Evolutionary conservation across 139 green algal species (phyloP), one percentile per base, ranked within the genome.

Genomic region (Picochlorum sp.): DNA sequence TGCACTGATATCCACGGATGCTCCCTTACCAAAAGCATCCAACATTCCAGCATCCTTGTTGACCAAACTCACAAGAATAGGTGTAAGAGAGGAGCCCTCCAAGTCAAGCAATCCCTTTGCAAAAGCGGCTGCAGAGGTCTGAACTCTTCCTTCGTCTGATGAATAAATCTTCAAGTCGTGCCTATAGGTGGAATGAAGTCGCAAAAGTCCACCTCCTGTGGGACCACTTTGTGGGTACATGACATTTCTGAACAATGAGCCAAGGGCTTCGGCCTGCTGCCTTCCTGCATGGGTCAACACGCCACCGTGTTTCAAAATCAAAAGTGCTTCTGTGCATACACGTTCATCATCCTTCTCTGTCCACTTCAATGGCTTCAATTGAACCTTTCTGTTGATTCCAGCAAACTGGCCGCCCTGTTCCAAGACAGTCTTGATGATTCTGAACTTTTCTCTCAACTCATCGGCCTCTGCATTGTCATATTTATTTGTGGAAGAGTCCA

Each of bases 141-240:
- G 92, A 65, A 98, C 60, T 15, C 60, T 66, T 6, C 87, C 87
- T 73, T 94, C 85, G 63, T 97, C 93, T 3, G 82, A 93, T 28
- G 83, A 92, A 82, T 99, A 98, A 70, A 99, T 97, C 69, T 99
- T 99, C 49, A 99, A 80, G 81, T 99, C 94, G 49, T 99, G 92
- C 49, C 91, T 86, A 81, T 97, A 98, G 13, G 94, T 99, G 55
- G 81, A 93, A 84, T 99, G 92, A 62, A 99, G 85, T 44, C 94
- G 84, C 64, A 99, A 81, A 60, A 98, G 82, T 34, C 94, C 94
- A n/a, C 74, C 77, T 21, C 86, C 87, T 16, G 81, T 65, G 0
- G 73, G 77, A 10, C 78, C 75, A 57, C 72, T 71, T 20, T 68
- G 77, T 9, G 93, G 94, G 74, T 98, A 99, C 94, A 99, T 98